Percentiles rank a stretch among this genome's conserved stretches.
Conservation (phyloP, 441 rosid genomes). For the Biscutella laevigata region DNA sequence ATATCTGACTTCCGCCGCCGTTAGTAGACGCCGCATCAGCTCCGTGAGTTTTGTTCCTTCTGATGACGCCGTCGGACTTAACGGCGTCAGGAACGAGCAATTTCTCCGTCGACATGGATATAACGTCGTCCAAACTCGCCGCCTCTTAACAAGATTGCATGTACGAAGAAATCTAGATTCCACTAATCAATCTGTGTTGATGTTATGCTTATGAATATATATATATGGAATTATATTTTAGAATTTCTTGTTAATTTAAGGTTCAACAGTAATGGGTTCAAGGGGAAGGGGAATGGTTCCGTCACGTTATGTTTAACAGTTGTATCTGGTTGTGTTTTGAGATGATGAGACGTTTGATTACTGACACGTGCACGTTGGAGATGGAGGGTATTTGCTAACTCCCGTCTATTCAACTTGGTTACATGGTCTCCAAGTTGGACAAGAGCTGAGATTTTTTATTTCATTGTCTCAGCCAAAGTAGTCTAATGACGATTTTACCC, state of each 20-base stretch:
- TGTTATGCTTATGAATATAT: not conserved
- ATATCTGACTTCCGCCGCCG: conserved; percentile 30
- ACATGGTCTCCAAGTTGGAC: conserved; percentile 17
- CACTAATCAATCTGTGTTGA: not conserved
- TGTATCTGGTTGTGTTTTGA: not conserved
- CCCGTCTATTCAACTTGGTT: conserved; percentile 20
- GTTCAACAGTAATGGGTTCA: conserved; percentile 10
- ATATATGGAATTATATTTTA: not conserved
- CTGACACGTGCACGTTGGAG: conserved; percentile 2
- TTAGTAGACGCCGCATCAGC: conserved; percentile 1
- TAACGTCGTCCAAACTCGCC: conserved; percentile 3
- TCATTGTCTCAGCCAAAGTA: not conserved
- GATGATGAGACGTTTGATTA: conserved; percentile 8
- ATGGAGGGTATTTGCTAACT: not conserved
- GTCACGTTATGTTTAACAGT: conserved; percentile 19
- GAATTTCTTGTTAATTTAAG: not conserved
- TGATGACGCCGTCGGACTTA: conserved; percentile 27
- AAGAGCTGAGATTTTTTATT: not conserved
- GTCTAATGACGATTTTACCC: conserved; percentile 6
- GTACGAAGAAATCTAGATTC: conserved; percentile 1
- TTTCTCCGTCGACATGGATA: conserved; percentile 45
- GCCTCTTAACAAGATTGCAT: conserved; percentile 14
- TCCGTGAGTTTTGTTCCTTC: conserved; percentile 17
- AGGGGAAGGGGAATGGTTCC: conserved; percentile 21
- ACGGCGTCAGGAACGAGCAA: conserved; percentile 31